phyloP scores from a whole-genome alignment of 1,284 basidiomycete genomes.

The Psilocybe mexicana region DNA sequence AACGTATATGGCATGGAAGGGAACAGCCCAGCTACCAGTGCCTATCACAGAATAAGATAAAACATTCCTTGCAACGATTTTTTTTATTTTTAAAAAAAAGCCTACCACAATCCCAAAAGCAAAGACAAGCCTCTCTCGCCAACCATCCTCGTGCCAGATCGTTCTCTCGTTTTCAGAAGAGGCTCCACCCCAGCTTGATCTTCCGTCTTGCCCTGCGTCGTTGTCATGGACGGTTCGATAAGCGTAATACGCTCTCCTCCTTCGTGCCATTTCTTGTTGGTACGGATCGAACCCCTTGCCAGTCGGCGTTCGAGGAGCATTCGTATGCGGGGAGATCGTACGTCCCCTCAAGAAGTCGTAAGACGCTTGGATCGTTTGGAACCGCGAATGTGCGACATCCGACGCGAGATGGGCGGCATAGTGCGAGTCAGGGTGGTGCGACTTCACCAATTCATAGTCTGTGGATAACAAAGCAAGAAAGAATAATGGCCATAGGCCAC shows the following conservation, averaged over 20 bases:
- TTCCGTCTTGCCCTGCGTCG: constrained; percentile 15
- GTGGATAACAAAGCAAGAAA: background rate
- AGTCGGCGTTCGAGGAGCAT: constrained; percentile 23
- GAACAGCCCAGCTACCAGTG: constrained; percentile 27
- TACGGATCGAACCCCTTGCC: constrained; percentile 30
- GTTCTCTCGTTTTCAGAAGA: constrained; percentile 20
- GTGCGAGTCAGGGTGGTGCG: constrained; percentile 70
- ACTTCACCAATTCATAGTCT: constrained; percentile 74
- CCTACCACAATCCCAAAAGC: constrained; percentile 49
- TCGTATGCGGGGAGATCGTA: constrained; percentile 25
- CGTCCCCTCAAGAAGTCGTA: constrained; percentile 58
- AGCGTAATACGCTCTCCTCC: constrained; percentile 33
- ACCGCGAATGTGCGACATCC: constrained; percentile 53
- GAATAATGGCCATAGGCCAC: background rate
- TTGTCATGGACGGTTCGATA: constrained; percentile 14
- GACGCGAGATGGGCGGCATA: constrained; percentile 46
- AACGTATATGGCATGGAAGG: constrained; percentile 21
- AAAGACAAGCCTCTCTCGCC: constrained; percentile 57
- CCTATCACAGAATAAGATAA: constrained; percentile 15
- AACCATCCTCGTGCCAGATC: constrained; percentile 45
- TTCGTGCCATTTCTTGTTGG: constrained; percentile 34
- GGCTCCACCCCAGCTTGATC: constrained; percentile 22
- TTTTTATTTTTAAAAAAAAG: constrained; percentile 17
- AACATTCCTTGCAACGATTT: background rate
- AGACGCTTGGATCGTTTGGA: constrained; percentile 61